Conservation (phyloP, 78 protist genomes). For the Dictyostelium intermedium region DNA sequence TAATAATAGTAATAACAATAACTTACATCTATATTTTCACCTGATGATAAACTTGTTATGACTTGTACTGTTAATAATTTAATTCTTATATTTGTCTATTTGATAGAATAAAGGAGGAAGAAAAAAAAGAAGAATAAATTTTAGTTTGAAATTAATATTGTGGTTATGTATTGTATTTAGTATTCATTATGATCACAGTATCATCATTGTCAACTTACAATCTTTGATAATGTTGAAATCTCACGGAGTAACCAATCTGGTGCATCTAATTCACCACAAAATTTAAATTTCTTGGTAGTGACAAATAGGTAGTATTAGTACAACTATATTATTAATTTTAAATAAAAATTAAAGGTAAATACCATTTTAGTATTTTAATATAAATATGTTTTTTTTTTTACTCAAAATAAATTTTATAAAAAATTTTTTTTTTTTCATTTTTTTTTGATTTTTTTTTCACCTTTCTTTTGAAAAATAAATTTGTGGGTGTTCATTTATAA, state of each 20-base stretch:
- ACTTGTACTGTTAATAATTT: constrained; percentile 68
- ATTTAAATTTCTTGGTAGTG: constrained; percentile 90
- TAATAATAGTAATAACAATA: neutral
- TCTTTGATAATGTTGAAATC: constrained; percentile 80
- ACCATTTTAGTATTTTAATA: constrained; percentile 22
- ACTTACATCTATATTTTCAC: constrained; percentile 66
- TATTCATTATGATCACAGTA: neutral
- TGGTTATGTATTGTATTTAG: too few species aligned
- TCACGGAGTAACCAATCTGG: constrained; percentile 93
- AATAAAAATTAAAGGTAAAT: neutral
- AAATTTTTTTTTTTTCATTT: neutral
- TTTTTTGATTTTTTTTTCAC: neutral
- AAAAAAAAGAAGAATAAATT: neutral
- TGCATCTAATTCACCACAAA: constrained; percentile 92
- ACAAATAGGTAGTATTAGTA: neutral
- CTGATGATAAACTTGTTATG: constrained; percentile 41
- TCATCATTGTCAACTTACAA: too few species aligned
- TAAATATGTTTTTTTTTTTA: neutral
- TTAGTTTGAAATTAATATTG: too few species aligned
- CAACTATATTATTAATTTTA: neutral
- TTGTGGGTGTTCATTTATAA: too few species aligned
- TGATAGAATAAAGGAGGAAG: neutral
- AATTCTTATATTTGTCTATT: constrained; percentile 78
- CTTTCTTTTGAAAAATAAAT: too few species aligned
- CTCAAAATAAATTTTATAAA: neutral